Conservation (phyloP, 768 basidiomycete genomes). For the Boletus edulis region DNA sequence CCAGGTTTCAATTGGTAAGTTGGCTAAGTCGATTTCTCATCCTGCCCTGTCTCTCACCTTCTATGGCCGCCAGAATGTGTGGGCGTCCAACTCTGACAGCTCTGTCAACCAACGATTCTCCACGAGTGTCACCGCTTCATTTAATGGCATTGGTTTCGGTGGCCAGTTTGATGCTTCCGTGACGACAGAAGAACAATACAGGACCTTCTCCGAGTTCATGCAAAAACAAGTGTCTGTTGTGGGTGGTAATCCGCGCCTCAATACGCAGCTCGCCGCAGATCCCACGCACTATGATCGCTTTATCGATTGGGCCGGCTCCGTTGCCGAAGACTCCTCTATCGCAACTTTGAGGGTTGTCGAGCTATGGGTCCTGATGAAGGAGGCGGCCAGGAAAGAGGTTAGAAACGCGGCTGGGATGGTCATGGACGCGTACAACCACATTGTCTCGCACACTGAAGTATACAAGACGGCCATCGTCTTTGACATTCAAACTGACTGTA, state of each 20-base stretch:
- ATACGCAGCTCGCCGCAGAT: slow-evolving; percentile 1
- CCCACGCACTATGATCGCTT: slow-evolving; percentile 1
- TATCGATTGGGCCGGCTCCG: neutral
- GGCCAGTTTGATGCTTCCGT: too few relatives aligned
- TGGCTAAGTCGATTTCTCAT: too few relatives aligned
- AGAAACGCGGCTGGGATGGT: slow-evolving; percentile 2
- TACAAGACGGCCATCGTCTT: neutral
- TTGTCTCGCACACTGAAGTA: neutral
- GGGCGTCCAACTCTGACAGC: neutral
- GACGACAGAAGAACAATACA: neutral
- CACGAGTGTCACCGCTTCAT: too few relatives aligned
- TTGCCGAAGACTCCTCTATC: neutral
- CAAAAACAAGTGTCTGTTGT: slow-evolving; percentile 3
- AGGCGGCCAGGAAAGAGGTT: neutral
- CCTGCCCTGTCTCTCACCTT: too few relatives aligned
- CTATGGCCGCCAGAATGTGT: neutral
- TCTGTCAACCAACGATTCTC: too few relatives aligned
- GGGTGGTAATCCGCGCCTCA: neutral
- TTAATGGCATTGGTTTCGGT: too few relatives aligned
- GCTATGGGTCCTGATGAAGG: slow-evolving; percentile 6
- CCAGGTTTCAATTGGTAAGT: neutral
- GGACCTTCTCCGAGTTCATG: neutral
- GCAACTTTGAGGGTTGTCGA: neutral
- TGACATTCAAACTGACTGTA: slow-evolving; percentile 10
- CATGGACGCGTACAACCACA: slow-evolving; percentile 3